These are phyloP conservation scores for Aspergillus sp. DNA, from an alignment of 2,329 filamentous ascomycete genomes.

Conservation along the genomic window DNA sequence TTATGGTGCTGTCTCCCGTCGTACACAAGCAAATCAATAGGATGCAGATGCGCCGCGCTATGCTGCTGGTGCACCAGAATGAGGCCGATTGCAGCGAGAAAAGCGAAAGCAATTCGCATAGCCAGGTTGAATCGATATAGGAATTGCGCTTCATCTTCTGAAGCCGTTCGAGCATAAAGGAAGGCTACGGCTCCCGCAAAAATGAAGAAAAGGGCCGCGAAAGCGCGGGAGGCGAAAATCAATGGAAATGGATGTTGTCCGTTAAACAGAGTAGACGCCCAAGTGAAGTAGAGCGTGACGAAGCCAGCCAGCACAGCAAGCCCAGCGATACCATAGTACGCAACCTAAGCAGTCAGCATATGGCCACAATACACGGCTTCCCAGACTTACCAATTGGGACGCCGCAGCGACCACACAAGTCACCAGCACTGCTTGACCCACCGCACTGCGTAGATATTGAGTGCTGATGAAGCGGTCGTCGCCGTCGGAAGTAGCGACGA, in stretches of 20 bases:
- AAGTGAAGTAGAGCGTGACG: constrained; percentile 37
- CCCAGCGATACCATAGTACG: constrained; percentile 41
- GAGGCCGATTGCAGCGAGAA: constrained; percentile 47
- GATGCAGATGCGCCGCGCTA: constrained; percentile 49
- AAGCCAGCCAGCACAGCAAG: constrained; percentile 41
- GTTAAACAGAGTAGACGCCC: constrained; percentile 35
- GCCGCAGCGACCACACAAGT: constrained; percentile 38
- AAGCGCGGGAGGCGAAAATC: constrained; percentile 29
- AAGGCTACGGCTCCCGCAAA: constrained; percentile 33
- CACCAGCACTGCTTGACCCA: constrained; percentile 38
- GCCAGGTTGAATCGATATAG: constrained; percentile 30
- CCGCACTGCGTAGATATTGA: constrained; percentile 42
- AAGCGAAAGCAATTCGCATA: constrained; percentile 40
- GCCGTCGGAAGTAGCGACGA: constrained; percentile 38
- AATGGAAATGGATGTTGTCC: constrained; percentile 35
- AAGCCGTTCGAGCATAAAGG: constrained; percentile 27
- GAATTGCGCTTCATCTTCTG: constrained; percentile 33
- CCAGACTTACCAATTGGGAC: constrained; percentile 42
- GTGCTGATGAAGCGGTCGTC: constrained; percentile 42
- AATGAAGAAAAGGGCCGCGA: constrained; percentile 35
- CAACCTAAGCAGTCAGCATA: constrained; percentile 37
- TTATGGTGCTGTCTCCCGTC: constrained; percentile 52
- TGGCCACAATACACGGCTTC: not conserved
- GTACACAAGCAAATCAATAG: constrained; percentile 58
- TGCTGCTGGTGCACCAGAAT: constrained; percentile 45